Base-by-base conservation (phyloP, 768 basidiomycete genomes). In the Termitomyces sp. region DNA sequence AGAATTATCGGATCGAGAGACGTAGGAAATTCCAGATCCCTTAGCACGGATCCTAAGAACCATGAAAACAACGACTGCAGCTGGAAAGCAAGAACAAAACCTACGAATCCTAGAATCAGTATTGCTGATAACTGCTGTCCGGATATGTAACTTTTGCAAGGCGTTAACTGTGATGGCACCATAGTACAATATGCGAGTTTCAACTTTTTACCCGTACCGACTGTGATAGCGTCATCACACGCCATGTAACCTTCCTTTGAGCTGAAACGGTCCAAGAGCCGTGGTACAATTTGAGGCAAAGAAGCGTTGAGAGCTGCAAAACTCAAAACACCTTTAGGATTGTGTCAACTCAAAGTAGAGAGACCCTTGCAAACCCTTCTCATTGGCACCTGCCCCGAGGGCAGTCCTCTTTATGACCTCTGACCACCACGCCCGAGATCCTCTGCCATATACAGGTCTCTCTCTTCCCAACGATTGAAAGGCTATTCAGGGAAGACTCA, bases 341-440 rank as follows among this genome's bases (percentile, higher is more conserved):
- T 37, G n/a, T 5, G 24, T 6, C 5, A 22, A 41, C 18, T 9
- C 4, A 8, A n/a, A 54, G 29, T 0, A 24, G 52, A 24, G 29
- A 10, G 24, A n/a, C n/a, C 13, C 18, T 34, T 26, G 54, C 74
- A 60, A 59, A 85, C 87, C 79, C 64, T 73, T 67, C 49, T 79
- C 67, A 69, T 87, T 75, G 3, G 85, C 90, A 1, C 88, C 89
- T 44, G 90, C 88, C 4, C 84, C 88, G 2, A 90, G 69, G 18
- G 90, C 90, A 37, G 91, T 92, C 57, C 81, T 73, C 56, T 75
- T 76, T 60, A 93, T 85, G 39, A 93, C 89, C 60, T 89, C 85
- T n/a, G 74, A 69, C 91, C 91, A 93, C 90, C 89, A 92, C 3
- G 65, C 69, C 33, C 78, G 68, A 48, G 78, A 77, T 49, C 85